Evolutionary conservation across 176 grass and related monocot genomes (phyloP).

Genomic region (Phyllostachys edulis): DNA sequence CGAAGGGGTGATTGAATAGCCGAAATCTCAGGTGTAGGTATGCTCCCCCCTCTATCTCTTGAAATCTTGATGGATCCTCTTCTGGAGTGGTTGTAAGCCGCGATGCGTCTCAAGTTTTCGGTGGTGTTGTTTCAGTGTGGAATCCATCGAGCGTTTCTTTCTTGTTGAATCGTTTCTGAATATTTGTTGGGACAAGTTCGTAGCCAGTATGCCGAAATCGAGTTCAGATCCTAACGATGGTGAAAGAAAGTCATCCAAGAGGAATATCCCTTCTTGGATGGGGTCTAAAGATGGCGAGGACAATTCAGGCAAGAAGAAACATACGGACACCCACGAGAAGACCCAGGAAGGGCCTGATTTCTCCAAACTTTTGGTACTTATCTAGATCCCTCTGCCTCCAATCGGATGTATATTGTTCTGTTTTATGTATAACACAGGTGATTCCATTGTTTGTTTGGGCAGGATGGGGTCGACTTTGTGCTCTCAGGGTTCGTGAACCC

Average conservation of each 20-base stretch:
- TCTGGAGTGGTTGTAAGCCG: not conserved
- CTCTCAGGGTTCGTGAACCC: conserved; percentile 92
- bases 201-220: conserved; percentile 47
- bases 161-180: not conserved
- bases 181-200: conserved; percentile 8
- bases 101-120: not conserved
- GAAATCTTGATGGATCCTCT: not conserved
- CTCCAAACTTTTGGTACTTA: conserved; percentile 69
- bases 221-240: conserved; percentile 22
- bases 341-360: conserved; percentile 39
- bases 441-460: not conserved
- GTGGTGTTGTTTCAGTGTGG: not conserved
- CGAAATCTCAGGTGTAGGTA: not conserved
- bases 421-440: not conserved
- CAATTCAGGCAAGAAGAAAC: conserved; percentile 59
- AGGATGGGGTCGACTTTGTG: conserved; percentile 79
- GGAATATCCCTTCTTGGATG: conserved; percentile 66
- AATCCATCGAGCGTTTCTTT: not conserved
- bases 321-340: conserved; percentile 24
- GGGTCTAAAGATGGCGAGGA: conserved; percentile 36
- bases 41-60: not conserved
- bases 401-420: not conserved
- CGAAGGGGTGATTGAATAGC: not conserved
- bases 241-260: conserved; percentile 34
- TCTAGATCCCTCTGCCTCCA: not conserved